A percentile compares a stretch with the other conserved stretches of the same genome.
Conservation (phyloP, 108 stramenopile species). For the Pseudonitzschia delicatissima region DNA sequence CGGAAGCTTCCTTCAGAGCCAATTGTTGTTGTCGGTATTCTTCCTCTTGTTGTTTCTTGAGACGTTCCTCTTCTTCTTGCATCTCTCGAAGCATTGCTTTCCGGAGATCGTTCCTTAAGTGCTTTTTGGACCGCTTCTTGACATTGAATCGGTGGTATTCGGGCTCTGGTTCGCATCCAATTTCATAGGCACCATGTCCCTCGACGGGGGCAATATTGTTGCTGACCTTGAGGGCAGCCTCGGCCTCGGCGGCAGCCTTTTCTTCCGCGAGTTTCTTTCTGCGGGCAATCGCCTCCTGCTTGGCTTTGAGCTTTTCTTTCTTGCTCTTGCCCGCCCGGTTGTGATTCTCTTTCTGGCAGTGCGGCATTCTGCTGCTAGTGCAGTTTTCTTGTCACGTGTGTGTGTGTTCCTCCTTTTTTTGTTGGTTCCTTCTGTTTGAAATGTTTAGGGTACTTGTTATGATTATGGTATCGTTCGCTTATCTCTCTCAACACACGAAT, state of each 20-base stretch:
- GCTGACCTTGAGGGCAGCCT: background rate
- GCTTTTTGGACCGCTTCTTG: slow-evolving; percentile 19
- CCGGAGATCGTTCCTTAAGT: slow-evolving; percentile 5
- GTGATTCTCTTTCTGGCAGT: slow-evolving; percentile 13
- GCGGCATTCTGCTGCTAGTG: too few relatives aligned
- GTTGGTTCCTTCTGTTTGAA: too few relatives aligned
- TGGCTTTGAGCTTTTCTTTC: background rate
- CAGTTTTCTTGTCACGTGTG: too few relatives aligned
- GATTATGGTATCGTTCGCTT: too few relatives aligned
- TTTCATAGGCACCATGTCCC: slow-evolving; percentile 15
- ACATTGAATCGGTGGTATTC: slow-evolving; percentile 13
- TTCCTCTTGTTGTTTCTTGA: background rate
- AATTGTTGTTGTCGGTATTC: slow-evolving; percentile 9
- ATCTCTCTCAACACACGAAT: too few relatives aligned
- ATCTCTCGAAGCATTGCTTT: background rate
- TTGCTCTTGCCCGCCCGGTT: slow-evolving; percentile 12
- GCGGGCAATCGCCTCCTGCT: background rate
- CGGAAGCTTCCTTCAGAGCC: background rate
- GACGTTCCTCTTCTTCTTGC: slow-evolving; percentile 8
- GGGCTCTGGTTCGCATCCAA: slow-evolving; percentile 14
- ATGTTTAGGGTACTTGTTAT: too few relatives aligned
- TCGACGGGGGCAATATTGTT: slow-evolving; percentile 18
- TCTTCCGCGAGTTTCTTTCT: slow-evolving; percentile 2
- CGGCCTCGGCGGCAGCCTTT: slow-evolving; percentile 5
- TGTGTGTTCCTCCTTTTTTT: too few relatives aligned